Evolutionary conservation across 2,329 filamentous ascomycete genomes (phyloP).

Genomic region (Keithomyces neogunnii): DNA sequence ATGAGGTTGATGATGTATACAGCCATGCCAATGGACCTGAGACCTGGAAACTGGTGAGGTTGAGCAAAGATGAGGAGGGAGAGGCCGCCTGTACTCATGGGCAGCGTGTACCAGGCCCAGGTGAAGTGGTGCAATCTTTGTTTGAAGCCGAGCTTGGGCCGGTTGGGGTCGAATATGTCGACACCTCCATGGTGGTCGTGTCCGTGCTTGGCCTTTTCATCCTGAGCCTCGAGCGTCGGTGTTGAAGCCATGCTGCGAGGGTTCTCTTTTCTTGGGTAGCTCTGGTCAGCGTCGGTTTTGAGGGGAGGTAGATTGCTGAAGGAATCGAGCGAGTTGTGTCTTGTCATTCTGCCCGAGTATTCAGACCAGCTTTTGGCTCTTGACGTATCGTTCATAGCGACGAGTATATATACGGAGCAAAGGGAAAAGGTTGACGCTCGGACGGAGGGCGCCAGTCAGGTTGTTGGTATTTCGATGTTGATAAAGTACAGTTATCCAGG

Average conservation of each 20-base stretch:
- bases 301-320: neutral
- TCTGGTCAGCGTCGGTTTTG: neutral
- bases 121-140: slow-evolving; percentile 51
- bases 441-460: no score
- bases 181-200: neutral
- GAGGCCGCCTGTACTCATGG: slow-evolving; percentile 68
- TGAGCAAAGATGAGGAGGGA: slow-evolving; percentile 54
- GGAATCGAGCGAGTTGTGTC: neutral
- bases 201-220: neutral
- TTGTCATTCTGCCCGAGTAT: neutral
- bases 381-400: neutral
- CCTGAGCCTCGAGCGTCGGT: neutral
- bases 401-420: neutral
- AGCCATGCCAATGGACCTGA: slow-evolving; percentile 54
- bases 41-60: slow-evolving; percentile 56
- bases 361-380: neutral
- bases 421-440: neutral
- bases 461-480: no score
- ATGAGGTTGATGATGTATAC: slow-evolving; percentile 61
- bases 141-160: slow-evolving; percentile 28
- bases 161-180: slow-evolving; percentile 14
- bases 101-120: slow-evolving; percentile 66
- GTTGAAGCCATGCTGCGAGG: neutral
- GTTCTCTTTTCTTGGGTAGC: neutral
- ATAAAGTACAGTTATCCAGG: no score